Evolutionary conservation across 805 yeast genomes (phyloP), one percentile per base, ranked within the genome.

Genomic region (Wickerhamomyces ciferrii): DNA sequence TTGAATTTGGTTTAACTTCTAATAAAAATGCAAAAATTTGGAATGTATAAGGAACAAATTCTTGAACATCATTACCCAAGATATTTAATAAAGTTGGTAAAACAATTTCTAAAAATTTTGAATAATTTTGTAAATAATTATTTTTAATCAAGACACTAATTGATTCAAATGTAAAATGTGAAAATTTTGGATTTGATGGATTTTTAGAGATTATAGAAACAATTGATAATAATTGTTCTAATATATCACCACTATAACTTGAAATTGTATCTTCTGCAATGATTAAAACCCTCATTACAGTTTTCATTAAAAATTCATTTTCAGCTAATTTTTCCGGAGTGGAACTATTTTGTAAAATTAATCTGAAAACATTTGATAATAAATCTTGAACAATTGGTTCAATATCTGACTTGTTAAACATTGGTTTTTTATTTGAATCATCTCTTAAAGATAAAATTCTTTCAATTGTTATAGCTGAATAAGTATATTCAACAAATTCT

Each of bases 141-240:
- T 65, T 83, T 53, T 83, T 83, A 48, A 91, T 68, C 43, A 91
- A 68, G 5, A 83, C 84, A 23, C 94, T 92, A 48, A 94, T 73
- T 9, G 96, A 76, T 70, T 94, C 99, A 63, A 94, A 94, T 4
- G 87, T 74, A 60, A 83, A 95, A 65, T 94, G 99, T 7, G 90
- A 79, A 60, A 94, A 94, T 56, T 84, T 80, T 39, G 99, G 99
- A 66, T 94, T 94, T 5, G 98, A 87, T 6, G 99, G 99, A 59
- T 94, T 94, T 55, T 81, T 83, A 21, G 90, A 72, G 46, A 91
- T 89, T 15, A 81, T 78, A 15, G 72, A 74, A 42, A 91, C 72
- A 42, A 94, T 86, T 43, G 75, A 70, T 40, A 91, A 66, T 39
- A 92, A 69, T 60, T 91, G 91, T 31, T 76, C 72, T 34, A 88